Evolutionary conservation across 2,329 filamentous ascomycete species (phyloP).

Genomic region (Pseudocercospora vitis): DNA sequence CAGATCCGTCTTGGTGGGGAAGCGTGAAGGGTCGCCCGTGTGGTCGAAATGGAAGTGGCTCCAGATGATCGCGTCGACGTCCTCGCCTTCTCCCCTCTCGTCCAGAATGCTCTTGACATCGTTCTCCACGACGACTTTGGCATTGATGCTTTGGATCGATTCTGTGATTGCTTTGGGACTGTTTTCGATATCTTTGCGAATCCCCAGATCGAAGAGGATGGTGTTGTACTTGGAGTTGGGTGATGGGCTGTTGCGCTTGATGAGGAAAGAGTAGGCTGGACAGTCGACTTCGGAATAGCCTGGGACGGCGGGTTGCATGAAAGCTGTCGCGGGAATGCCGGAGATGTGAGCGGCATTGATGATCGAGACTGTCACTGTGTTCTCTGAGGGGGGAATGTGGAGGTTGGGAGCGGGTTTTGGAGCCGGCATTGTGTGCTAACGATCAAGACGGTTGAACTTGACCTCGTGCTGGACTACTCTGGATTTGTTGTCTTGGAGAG

Average conservation of each 20-base stretch:
- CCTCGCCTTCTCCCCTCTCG: slow-evolving; percentile 31
- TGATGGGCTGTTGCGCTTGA: slow-evolving; percentile 1
- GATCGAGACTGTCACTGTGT: slow-evolving; percentile 1
- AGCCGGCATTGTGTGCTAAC: too few relatives aligned
- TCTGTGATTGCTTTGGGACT: not conserved
- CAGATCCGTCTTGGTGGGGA: slow-evolving; percentile 48
- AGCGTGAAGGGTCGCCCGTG: slow-evolving; percentile 51
- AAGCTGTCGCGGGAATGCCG: slow-evolving; percentile 3
- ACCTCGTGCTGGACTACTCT: too few relatives aligned
- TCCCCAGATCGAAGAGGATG: slow-evolving; percentile 5
- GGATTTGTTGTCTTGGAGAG: too few relatives aligned
- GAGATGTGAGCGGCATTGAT: slow-evolving; percentile 12
- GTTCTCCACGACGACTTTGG: slow-evolving; percentile 24
- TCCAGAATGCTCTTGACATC: slow-evolving; percentile 38
- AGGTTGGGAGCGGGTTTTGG: too few relatives aligned
- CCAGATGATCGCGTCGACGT: slow-evolving; percentile 43
- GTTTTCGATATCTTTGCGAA: slow-evolving; percentile 2
- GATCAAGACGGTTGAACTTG: too few relatives aligned
- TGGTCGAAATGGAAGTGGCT: slow-evolving; percentile 52
- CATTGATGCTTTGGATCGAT: not conserved
- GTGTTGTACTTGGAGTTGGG: too few relatives aligned
- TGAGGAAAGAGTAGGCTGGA: slow-evolving; percentile 7
- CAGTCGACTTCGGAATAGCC: not conserved
- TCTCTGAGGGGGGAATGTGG: too few relatives aligned
- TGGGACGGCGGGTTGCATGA: slow-evolving; percentile 11